These are phyloP conservation scores for Beta corolliflora DNA, from an alignment of 179 eudicot genomes.

Conservation along the genomic window DNA sequence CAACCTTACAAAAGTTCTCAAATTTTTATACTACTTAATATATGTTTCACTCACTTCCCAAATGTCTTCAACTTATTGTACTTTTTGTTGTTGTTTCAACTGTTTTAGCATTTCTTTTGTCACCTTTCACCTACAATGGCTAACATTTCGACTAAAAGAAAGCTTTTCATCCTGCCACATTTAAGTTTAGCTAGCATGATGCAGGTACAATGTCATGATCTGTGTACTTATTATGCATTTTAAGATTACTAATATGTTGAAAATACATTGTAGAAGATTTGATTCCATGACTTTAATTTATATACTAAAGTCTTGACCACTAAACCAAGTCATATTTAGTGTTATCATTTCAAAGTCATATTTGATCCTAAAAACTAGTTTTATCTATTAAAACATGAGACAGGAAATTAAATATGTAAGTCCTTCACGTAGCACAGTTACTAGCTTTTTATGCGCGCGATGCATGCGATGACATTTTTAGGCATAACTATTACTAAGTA, in stretches of 20 bases:
- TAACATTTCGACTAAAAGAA: slow-evolving; percentile 1
- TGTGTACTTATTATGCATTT: neutral
- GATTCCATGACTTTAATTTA: too few species aligned
- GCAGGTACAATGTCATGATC: slow-evolving; percentile 1
- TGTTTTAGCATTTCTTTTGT: slow-evolving; percentile 1
- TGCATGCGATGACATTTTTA: too few species aligned
- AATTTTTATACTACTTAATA: neutral
- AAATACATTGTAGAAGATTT: too few species aligned
- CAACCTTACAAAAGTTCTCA: slow-evolving; percentile 22
- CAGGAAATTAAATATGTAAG: too few species aligned
- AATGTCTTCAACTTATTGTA: slow-evolving; percentile 34
- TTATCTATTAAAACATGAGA: too few species aligned
- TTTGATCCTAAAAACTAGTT: too few species aligned
- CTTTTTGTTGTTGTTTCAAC: slow-evolving; percentile 24
- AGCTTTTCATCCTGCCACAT: slow-evolving; percentile 1
- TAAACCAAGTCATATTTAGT: too few species aligned
- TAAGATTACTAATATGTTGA: neutral
- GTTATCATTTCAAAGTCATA: too few species aligned
- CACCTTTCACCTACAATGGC: neutral
- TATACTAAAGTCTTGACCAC: too few species aligned
- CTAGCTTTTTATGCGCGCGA: too few species aligned
- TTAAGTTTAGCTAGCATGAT: neutral
- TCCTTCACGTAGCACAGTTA: too few species aligned
- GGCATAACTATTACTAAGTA: too few species aligned
- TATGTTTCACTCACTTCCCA: slow-evolving; percentile 15